These are phyloP conservation scores for Phaeolepiota aurea DNA, from an alignment of 768 basidiomycete species.

Conservation along the genomic window DNA sequence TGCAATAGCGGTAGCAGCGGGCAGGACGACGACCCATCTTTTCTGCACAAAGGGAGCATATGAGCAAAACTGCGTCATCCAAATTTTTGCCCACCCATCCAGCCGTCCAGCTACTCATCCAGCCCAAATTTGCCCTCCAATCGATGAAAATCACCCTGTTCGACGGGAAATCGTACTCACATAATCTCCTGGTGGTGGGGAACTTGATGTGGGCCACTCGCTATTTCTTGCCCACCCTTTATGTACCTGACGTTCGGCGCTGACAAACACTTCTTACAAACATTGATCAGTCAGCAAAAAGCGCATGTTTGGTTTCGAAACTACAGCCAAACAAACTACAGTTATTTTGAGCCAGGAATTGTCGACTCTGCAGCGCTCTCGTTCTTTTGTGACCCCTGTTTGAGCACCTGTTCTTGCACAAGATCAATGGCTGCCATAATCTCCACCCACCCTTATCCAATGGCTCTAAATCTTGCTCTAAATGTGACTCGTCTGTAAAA, in stretches of 20 bases:
- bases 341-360: no score
- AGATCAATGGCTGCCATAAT: no score
- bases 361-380: no score
- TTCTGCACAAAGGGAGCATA: slow-evolving; percentile 5
- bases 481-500: no score
- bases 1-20: slow-evolving; percentile 98
- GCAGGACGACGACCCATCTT: slow-evolving; percentile 96
- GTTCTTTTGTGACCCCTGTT: no score
- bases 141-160: background rate
- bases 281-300: no score
- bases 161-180: background rate
- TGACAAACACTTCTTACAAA: no score
- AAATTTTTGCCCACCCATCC: background rate
- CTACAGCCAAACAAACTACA: no score
- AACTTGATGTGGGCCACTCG: background rate
- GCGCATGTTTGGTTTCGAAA: no score
- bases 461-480: no score
- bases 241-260: background rate
- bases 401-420: no score
- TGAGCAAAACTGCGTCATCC: background rate
- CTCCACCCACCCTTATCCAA: no score
- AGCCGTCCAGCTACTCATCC: background rate
- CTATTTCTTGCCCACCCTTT: background rate
- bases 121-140: background rate
- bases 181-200: background rate